Evolutionary conservation across 2,329 filamentous ascomycete genomes (phyloP).

Genomic region (Neonectria coccinea): DNA sequence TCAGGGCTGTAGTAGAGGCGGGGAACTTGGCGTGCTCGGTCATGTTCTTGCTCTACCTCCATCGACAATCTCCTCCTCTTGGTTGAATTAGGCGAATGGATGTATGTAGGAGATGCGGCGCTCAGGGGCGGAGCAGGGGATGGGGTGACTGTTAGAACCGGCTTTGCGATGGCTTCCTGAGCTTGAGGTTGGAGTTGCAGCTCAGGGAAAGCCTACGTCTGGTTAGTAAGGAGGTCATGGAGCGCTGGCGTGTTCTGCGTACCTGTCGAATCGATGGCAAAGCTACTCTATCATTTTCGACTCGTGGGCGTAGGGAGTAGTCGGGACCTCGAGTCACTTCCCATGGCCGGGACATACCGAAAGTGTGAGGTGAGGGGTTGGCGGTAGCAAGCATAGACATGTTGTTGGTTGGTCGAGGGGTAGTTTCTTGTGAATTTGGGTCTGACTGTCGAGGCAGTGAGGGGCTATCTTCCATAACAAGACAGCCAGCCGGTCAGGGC

Average conservation of each 20-base stretch:
- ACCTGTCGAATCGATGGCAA: constrained; percentile 68
- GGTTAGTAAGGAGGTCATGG: constrained; percentile 36
- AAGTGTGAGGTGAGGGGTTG: constrained; percentile 55
- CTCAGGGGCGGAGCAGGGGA: constrained; percentile 48
- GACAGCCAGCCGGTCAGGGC: constrained; percentile 33
- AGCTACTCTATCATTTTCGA: constrained; percentile 56
- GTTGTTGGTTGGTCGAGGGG: constrained; percentile 52
- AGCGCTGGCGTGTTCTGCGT: constrained; percentile 34
- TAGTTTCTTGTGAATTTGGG: constrained; percentile 42
- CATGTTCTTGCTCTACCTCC: constrained; percentile 54
- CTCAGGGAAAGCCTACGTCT: constrained; percentile 60
- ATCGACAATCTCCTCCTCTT: constrained; percentile 61
- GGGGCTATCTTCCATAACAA: constrained; percentile 58
- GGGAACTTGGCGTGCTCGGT: constrained; percentile 59
- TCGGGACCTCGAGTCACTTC: constrained; percentile 52
- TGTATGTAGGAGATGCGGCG: constrained; percentile 59
- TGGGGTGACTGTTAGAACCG: constrained; percentile 50
- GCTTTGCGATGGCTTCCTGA: constrained; percentile 48
- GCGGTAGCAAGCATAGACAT: constrained; percentile 65
- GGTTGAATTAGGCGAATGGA: constrained; percentile 60
- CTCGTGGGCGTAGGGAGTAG: constrained; percentile 50
- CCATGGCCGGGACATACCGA: constrained; percentile 56
- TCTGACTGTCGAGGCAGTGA: constrained; percentile 47
- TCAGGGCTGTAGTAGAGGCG: constrained; percentile 58
- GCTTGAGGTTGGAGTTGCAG: constrained; percentile 51